Evolutionary conservation across 176 grass and related monocot species (phyloP), one percentile per base, ranked within the genome.

Genomic region (Juncus inflexus): DNA sequence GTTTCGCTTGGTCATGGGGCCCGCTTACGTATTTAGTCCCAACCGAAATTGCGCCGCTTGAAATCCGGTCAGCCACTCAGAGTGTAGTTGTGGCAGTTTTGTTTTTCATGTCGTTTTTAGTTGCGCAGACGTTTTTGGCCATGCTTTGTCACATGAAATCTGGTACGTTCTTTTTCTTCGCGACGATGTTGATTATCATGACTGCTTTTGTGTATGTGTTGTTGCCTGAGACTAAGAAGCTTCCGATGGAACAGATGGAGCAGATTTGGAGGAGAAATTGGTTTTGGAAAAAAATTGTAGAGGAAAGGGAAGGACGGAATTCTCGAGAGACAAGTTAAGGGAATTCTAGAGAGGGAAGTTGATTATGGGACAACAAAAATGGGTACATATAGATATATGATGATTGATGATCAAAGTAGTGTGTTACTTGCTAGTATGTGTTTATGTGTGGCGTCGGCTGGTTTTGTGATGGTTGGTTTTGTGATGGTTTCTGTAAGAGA

Each of bases 191-290:
- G 9, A 79, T 73, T 41, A 43, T 79, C 57, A 86, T 95, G 90
- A 86, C 79, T 9, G 35, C 82, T 15, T 64, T 83, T 37, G 65
- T 83, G 50, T 86, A 86, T 57, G 69, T 89, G 40, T 80, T 86
- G 69, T 47, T 86, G 37, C 90, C 79, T 4, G 90, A 95, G 74
- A 95, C 90, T 6, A 95, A 86, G 82, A 78, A 78, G 69, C 16
- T 95, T 53, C 79, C 85, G 9, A 70, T 95, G 79, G 90, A 95
- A 82, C 76, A 86, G 65, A 95, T 95, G 79, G 82, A 94, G 11
- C 85, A 89, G 61, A 40, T 95, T 14, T 95, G 82, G 82, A 76
- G 45, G 74, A 61, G 58, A 35, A 79, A 95, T 74, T 79, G 85
- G 79, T 89, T 95, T 69, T 89, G 82, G 82, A 89, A 89, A 61